phyloP scores from a whole-genome alignment of 2,329 filamentous ascomycete species.

The Thermochaetoides dissita region DNA sequence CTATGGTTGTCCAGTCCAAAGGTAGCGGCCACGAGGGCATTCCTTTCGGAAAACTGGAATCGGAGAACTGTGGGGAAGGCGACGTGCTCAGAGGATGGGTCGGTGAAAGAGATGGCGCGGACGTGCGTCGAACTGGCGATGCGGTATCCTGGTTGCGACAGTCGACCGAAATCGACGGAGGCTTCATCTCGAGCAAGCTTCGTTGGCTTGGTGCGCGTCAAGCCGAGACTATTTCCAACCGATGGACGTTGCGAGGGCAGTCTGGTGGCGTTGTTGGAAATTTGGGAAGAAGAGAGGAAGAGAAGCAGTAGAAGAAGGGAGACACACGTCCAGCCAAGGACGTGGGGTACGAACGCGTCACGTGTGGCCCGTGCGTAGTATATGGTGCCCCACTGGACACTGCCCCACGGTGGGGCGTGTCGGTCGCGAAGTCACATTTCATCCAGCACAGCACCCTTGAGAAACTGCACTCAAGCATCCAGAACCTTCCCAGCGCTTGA shows the following conservation, averaged over 20 bases:
- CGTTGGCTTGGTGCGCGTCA: conserved; percentile 10
- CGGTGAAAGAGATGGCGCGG: conserved; percentile 32
- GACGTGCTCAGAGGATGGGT: conserved; percentile 41
- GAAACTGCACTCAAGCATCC: too few species aligned
- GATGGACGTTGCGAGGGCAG: conserved; percentile 16
- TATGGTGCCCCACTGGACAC: too few species aligned
- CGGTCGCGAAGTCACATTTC: too few species aligned
- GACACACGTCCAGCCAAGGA: background rate
- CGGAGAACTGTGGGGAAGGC: conserved; percentile 72
- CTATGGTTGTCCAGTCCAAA: conserved; percentile 25
- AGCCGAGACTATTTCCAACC: conserved; percentile 8
- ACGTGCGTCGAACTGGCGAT: conserved; percentile 5
- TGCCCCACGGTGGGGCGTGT: too few species aligned
- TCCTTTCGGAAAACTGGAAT: conserved; percentile 55
- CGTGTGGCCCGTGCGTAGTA: too few species aligned
- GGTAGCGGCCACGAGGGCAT: conserved; percentile 38
- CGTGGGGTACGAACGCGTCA: too few species aligned
- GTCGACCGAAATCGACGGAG: conserved; percentile 14
- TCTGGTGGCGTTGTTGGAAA: conserved; percentile 1
- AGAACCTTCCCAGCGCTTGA: too few species aligned
- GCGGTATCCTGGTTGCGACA: conserved; percentile 13
- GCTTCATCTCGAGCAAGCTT: conserved; percentile 19
- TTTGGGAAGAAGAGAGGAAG: background rate
- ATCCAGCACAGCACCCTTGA: too few species aligned
- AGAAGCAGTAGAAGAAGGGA: background rate